Evolutionary conservation across 1,284 basidiomycete genomes (phyloP), one percentile per base, ranked within the genome.

Genomic region (Pseudomicrostroma phylloplanum): DNA sequence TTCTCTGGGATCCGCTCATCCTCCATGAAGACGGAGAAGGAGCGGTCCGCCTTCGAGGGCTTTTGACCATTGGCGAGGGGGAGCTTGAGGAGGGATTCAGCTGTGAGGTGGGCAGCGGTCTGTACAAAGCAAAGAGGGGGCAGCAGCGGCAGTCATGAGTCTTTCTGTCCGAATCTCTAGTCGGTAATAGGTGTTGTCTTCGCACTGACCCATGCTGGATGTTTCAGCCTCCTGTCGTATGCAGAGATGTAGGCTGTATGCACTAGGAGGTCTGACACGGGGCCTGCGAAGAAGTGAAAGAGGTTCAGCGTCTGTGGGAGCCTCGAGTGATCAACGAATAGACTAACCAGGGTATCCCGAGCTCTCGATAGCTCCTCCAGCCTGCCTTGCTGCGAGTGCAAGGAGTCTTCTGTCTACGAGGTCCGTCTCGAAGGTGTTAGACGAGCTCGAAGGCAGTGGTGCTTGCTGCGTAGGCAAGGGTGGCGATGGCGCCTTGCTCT

Each of bases 141-240:
- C 12, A 4, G 49, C 40, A 36, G 40, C 39, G 19, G 17, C 26
- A 15, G 41, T 43, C 11, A 19, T 36, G 4, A 36, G 30, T 36
- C 9, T 4, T 3, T 36, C 30, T 36, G 9, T 9, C 30, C 30
- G 30, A 36, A 36, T 4, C 3, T 4, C 4, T 36, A 36, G 4
- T 19, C 36, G 13, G 13, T 19, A 46, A 40, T 36, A n/a, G 36
- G 15, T 23, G n/a, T 42, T 57, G 60, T 21, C 76, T 56, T 61
- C 78, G 77, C 42, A 77, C 76, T 7, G n/a, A 53, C 79, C 92
- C 96, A 98, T 25, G 90, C 85, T 2, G 94, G 92, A 81, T 98
- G 93, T 25, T 90, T 84, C 62, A 93, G 81, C 12, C 91, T 84
- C 57, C 96, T 84, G 79, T 99, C 94, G 79, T 98, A 98, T 2